Conservation (phyloP, 768 basidiomycete genomes). For the Rickenella mellea region DNA sequence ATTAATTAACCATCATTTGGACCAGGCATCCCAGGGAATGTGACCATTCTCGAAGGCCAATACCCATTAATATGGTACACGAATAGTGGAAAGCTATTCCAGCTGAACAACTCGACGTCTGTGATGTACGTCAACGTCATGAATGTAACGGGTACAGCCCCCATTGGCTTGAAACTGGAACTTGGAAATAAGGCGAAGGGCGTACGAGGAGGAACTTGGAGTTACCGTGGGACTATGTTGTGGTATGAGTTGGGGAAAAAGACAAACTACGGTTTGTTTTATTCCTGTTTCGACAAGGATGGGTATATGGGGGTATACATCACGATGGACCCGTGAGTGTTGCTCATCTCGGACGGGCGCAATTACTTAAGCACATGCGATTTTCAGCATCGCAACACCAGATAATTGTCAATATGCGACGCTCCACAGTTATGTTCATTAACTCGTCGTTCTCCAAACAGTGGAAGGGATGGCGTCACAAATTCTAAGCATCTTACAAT, state of each 20-base stretch:
- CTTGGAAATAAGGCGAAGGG: constrained; percentile 28
- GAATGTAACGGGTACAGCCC: constrained; percentile 35
- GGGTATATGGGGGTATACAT: constrained; percentile 37
- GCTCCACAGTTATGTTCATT: constrained; percentile 34
- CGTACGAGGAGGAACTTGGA: constrained; percentile 37
- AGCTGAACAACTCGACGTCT: constrained; percentile 44
- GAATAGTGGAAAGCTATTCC: constrained; percentile 39
- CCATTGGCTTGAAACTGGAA: constrained; percentile 39
- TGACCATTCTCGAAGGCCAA: constrained; percentile 28
- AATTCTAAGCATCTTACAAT: constrained; percentile 12
- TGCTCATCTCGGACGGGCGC: neutral
- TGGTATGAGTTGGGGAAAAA: constrained; percentile 32
- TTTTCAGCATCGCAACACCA: constrained; percentile 25
- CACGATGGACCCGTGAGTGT: constrained; percentile 35
- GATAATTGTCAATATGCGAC: constrained; percentile 31
- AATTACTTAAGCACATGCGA: neutral
- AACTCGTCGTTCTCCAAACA: too few relatives aligned
- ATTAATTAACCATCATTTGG: neutral
- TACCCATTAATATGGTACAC: constrained; percentile 45
- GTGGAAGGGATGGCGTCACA: too few relatives aligned
- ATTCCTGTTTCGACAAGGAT: constrained; percentile 24
- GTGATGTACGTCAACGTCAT: constrained; percentile 45
- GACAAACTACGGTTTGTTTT: constrained; percentile 38
- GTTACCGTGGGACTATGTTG: constrained; percentile 47
- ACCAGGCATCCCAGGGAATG: constrained; percentile 37